Evolutionary conservation across 192 early-diverging fungal genomes (phyloP), one percentile per base, ranked within the genome.

Genomic region (Gryganskiella cystojenkinii): DNA sequence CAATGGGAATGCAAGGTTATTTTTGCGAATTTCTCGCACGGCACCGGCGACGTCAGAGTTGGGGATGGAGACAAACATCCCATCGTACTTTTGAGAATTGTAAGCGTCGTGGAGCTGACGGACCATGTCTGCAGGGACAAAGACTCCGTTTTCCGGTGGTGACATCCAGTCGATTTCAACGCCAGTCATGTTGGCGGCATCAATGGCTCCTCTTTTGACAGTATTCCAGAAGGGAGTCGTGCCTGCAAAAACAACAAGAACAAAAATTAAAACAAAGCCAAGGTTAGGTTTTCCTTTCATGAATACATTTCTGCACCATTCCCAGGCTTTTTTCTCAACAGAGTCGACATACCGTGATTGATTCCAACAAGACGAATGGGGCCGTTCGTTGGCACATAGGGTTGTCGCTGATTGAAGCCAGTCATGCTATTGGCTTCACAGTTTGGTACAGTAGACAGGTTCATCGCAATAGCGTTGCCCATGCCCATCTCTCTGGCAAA

Each of bases 51-150:
- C 37, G 14, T 69, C 74, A 13, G 74, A 17, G 31, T 64, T 69
- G 9, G 74, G 74, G 1, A 78, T 78, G 11, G 74, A 69, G 35
- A 64, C 24, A 44, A 78, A 13, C 40, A 78, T 15, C 7, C 74
- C 74, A 40, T 78, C 74, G 20, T 58, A 75, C 15, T 19, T 8
- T 17, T 51, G 24, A 6, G 34, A 34, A 13, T 40, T 24, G 24
- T 49, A 22, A 43, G 61, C 56, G 13, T 45, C 7, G 6, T 22
- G 4, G 43, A 78, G 64, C 20, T 69, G 65, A 6, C 15, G 19
- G 20, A 55, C 66, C 74, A 78, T 78, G 8, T 40, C 28, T 1
- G 1, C 22, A 6, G 31, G 8, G 24, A 54, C 50, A 30, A 69
- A 78, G 9, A 46, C 14, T 0, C 6, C 25, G n/a, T n/a, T n/a